phyloP scores from a whole-genome alignment of 352 stramenopile genomes.

The Globisporangium carolinianum region DNA sequence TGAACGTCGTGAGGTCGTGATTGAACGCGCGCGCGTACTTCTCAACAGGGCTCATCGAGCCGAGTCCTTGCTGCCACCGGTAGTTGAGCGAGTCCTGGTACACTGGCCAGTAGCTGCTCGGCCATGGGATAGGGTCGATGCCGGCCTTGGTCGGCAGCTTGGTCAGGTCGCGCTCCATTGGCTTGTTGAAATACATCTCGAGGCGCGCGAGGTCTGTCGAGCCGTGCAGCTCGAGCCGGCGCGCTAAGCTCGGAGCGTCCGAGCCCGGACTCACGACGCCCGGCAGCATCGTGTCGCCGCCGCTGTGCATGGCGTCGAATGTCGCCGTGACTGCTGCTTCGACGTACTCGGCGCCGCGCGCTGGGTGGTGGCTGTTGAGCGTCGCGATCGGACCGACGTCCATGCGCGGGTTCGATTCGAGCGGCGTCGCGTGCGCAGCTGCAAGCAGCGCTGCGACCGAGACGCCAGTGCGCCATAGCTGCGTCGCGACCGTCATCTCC shows the following conservation, averaged over 20 bases:
- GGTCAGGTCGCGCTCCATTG: slow-evolving; percentile 43
- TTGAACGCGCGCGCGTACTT: slow-evolving; percentile 49
- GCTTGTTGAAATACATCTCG: slow-evolving; percentile 35
- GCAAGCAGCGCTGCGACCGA: background rate
- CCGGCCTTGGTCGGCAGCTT: slow-evolving; percentile 37
- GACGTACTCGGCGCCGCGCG: slow-evolving; percentile 15
- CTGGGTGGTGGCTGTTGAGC: slow-evolving; percentile 28
- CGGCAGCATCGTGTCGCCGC: slow-evolving; percentile 7
- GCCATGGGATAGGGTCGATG: slow-evolving; percentile 47
- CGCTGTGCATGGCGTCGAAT: slow-evolving; percentile 12
- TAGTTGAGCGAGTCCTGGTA: slow-evolving; percentile 64
- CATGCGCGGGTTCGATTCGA: slow-evolving; percentile 20
- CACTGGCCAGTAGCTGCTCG: slow-evolving; percentile 61
- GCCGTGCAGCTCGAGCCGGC: slow-evolving; percentile 32
- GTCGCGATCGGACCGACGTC: slow-evolving; percentile 18
- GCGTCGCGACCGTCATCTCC: background rate
- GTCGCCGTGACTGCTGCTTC: slow-evolving; percentile 9
- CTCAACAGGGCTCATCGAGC: slow-evolving; percentile 29
- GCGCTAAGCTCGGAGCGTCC: slow-evolving; percentile 4
- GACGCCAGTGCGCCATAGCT: background rate
- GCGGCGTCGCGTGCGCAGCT: slow-evolving; percentile 5
- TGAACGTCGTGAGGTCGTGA: slow-evolving; percentile 28
- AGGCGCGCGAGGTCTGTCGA: slow-evolving; percentile 40
- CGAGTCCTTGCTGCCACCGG: slow-evolving; percentile 26
- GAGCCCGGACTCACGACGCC: slow-evolving; percentile 5